Evolutionary conservation across 2,329 filamentous ascomycete genomes (phyloP).

Genomic region (Emmonsiellopsis sp.): DNA sequence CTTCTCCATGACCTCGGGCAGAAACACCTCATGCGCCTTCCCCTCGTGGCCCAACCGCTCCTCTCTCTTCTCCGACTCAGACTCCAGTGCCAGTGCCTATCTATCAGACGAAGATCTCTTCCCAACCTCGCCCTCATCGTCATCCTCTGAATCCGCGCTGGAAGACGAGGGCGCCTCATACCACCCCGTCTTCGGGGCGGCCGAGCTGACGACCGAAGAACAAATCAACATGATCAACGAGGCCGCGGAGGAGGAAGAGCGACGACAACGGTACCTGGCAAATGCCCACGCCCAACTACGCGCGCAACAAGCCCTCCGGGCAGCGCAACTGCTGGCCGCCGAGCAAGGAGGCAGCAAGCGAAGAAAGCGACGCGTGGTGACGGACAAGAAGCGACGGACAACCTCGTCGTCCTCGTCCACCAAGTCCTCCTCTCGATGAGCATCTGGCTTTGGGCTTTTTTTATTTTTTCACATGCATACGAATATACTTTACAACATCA

Average conservation of each 20-base stretch:
- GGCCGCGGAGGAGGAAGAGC: conserved; percentile 27
- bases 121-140: conserved; percentile 21
- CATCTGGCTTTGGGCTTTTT: not conserved
- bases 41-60: conserved; percentile 36
- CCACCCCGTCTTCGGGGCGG: conserved; percentile 11
- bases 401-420: conserved; percentile 12
- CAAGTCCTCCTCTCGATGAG: conserved; percentile 1
- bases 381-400: conserved; percentile 12
- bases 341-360: conserved; percentile 12
- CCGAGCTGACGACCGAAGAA: conserved; percentile 28
- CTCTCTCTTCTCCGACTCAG: conserved; percentile 25
- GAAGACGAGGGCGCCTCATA: not conserved
- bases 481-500: not conserved
- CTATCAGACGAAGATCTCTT: conserved; percentile 35
- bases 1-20: conserved; percentile 28
- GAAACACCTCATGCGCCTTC: conserved; percentile 33
- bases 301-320: conserved; percentile 28
- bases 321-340: conserved; percentile 19
- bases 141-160: conserved; percentile 7
- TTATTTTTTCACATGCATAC: not conserved
- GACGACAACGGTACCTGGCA: conserved; percentile 28
- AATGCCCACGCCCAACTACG: conserved; percentile 32
- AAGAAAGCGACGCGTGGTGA: conserved; percentile 9
- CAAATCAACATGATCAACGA: conserved; percentile 27
- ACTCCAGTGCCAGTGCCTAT: conserved; percentile 27